Conservation (phyloP, 805 yeast species). For the Candida awuae region DNA sequence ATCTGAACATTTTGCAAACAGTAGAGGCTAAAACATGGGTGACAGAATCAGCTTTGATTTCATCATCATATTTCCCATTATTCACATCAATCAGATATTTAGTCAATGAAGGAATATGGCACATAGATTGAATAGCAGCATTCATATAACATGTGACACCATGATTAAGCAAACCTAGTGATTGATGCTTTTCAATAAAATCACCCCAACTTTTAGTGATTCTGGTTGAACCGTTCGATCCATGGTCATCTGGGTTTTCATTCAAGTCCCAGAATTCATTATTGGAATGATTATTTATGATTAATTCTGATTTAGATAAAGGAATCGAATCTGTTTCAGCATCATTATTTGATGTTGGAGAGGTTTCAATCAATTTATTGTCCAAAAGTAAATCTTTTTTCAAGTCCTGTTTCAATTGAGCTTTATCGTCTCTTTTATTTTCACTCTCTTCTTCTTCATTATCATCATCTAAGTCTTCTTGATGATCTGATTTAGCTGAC, state of each 20-base stretch:
- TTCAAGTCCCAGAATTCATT: constrained; percentile 48
- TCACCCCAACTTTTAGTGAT: constrained; percentile 70
- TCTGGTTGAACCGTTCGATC: constrained; percentile 50
- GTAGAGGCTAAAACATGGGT: constrained; percentile 62
- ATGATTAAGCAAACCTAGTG: constrained; percentile 72
- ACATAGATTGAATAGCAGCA: constrained; percentile 83
- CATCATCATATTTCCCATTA: constrained; percentile 40
- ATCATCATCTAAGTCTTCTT: constrained; percentile 1
- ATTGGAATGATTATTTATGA: constrained; percentile 18
- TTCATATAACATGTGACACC: constrained; percentile 98
- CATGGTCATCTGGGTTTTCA: constrained; percentile 52
- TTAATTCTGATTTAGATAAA: constrained; percentile 15
- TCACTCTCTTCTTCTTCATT: constrained; percentile 23
- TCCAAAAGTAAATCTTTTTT: constrained; percentile 26
- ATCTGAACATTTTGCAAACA: constrained; percentile 58
- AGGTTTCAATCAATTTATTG: constrained; percentile 21
- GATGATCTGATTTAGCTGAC: neutral
- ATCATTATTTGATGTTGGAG: constrained; percentile 17
- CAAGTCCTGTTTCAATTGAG: constrained; percentile 21
- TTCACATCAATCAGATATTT: constrained; percentile 69
- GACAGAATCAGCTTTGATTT: constrained; percentile 49
- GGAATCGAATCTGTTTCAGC: constrained; percentile 20
- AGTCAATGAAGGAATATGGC: constrained; percentile 86
- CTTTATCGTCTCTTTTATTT: constrained; percentile 24
- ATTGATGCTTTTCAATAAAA: constrained; percentile 41